Base-by-base conservation (phyloP, 345 rosid genomes). In the Microcos paniculata region DNA sequence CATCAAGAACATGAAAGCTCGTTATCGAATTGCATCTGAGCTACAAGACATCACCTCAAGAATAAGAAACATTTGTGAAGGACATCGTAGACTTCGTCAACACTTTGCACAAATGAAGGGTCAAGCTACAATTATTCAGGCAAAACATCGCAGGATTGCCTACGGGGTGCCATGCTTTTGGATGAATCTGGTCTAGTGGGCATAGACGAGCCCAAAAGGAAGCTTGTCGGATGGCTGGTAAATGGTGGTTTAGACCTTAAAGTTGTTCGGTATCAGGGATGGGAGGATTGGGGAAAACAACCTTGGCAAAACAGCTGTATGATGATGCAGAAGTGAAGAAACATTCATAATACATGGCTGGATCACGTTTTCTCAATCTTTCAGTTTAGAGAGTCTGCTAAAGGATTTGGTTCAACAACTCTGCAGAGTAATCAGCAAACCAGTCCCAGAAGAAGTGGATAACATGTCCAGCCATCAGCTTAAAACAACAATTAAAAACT, bases 221-320 rank as follows among this genome's bases (percentile, higher is more conserved):
- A 78, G 55, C 72, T 86, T 49, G 51, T 76, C 3, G 30, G 72
- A 46, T 7, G 58, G 76, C 57, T 86, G 8, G 64, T 82, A 0
- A 74, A 49, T 0, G 84, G 84, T 18, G 28, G 56, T 10, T 16
- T 43, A 0, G 40, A 53, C 8, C 80, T 52, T 8, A 49, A 33
- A 13, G 77, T 74, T 49, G 26, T 86, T 79, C 87, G 0, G 2
- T 86, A 0, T 79, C 72, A 24, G 89, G 85, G 9, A 83, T 83
- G 87, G 88, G 87, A 28, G 88, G 88, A 0, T 16, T 83, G 46
- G 86, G 88, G 10, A 86, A 86, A 45, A 83, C 86, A 23, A 86
- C 87, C 26, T 33, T 83, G 45, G 87, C 79, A 7, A 86, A 79
- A 75, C 83, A 83, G 70, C 84, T 81, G 0, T 83, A 81, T 7